Evolutionary conservation across 176 grass and related monocot species (phyloP), one percentile per base, ranked within the genome.

Genomic region (Avena insularis): DNA sequence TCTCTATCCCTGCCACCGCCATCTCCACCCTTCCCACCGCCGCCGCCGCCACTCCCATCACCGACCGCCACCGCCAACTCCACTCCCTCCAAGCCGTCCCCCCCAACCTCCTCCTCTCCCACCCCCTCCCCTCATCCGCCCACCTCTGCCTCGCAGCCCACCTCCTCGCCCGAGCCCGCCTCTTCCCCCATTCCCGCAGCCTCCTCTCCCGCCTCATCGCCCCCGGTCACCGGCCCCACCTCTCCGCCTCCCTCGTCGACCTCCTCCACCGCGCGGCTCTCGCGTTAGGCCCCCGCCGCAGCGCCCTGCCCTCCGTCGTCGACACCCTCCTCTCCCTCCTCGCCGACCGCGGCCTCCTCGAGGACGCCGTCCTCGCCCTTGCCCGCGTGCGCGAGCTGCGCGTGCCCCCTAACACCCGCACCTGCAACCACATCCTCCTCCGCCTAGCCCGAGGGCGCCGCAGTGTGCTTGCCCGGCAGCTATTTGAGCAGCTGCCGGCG

Each of bases 401-500:
- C 0, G 84, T 96, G 87, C 75, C 92, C 6, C 94, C 90, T 3
- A 96, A 96, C 85, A 76, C 95, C 61, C 94, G 94, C 81, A 93
- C 92, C 83, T 96, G 92, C 89, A 99, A 99, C 84, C 88, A 96
- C 75, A 91, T 99, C 85, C 94, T 99, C 57, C 86, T 93, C 77
- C 82, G 67, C 59, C 87, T 99, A 9, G 91, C 89, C 36, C 90
- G 82, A 7, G 80, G 68, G 14, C 85, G 90, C 55, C 72, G 45
- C 6, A 72, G 76, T 4, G 68, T 55, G 47, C 83, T 90, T 29
- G 81, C 82, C 43, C 86, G 85, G 66, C 85, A 61, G 78, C 82
- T 99, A 14, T 96, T 99, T 75, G 60, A 91, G 66, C 92, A 84
- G 80, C 56, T 98, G 54, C 77, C 93, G 0, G 83, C 64, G 40